Conservation (phyloP, 2,329 filamentous ascomycete genomes). For the Chrysoporthe cubensis region DNA sequence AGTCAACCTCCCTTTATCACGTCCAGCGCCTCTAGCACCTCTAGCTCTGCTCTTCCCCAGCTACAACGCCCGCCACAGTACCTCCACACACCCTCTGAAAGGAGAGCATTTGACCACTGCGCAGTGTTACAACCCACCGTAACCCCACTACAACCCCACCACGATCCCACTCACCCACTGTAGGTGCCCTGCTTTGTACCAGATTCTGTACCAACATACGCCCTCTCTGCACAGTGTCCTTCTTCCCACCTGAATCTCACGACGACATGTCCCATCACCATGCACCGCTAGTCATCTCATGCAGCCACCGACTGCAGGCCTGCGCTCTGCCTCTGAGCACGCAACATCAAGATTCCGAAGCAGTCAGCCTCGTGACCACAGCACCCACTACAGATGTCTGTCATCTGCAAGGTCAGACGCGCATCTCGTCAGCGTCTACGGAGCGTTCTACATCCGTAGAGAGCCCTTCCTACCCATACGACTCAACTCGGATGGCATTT, state of each 20-base stretch:
- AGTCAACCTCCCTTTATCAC: not conserved
- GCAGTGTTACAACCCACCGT: not conserved
- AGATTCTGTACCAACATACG: not conserved
- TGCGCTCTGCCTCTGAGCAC: not conserved
- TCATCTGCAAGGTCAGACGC: constrained; percentile 8
- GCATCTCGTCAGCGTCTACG: not conserved
- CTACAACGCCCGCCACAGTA: not conserved
- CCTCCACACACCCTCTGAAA: not conserved
- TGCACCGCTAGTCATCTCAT: not conserved
- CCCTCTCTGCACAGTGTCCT: not conserved
- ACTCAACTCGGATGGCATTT: not conserved
- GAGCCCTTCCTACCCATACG: not conserved
- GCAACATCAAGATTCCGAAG: not conserved
- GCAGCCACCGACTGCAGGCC: not conserved
- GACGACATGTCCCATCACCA: not conserved
- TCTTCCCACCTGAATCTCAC: not conserved
- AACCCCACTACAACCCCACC: constrained; percentile 6
- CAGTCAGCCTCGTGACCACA: constrained; percentile 10
- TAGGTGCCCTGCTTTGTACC: not conserved
- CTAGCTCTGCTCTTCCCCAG: not conserved
- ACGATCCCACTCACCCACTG: not conserved
- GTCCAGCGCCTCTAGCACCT: not conserved
- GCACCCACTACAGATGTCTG: not conserved
- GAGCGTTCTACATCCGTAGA: not conserved
- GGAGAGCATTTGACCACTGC: not conserved